phyloP scores from a whole-genome alignment of 2,329 filamentous ascomycete species.

The Escovopsis weberi region DNA sequence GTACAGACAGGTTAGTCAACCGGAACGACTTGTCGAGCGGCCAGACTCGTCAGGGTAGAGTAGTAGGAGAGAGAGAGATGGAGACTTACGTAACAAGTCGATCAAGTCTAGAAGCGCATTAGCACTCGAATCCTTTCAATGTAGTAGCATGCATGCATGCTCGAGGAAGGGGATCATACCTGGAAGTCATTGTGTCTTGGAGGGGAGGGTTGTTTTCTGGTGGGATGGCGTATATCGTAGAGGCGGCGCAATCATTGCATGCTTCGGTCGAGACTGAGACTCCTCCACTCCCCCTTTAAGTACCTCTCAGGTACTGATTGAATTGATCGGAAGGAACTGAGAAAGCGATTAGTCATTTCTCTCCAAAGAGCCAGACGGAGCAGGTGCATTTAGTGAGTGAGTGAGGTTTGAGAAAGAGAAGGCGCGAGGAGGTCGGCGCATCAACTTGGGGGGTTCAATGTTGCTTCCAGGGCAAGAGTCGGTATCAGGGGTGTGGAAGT shows the following conservation, averaged over 20 bases:
- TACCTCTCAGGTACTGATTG: too few species aligned
- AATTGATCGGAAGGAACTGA: too few species aligned
- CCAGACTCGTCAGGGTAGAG: neutral
- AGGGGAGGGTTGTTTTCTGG: constrained; percentile 4
- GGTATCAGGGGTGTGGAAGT: too few species aligned
- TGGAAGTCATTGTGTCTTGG: constrained; percentile 40
- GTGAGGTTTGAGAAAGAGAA: too few species aligned
- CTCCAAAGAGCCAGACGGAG: too few species aligned
- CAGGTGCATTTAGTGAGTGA: too few species aligned
- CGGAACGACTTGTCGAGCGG: neutral
- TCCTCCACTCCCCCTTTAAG: too few species aligned
- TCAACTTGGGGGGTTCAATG: too few species aligned
- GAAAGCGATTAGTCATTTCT: too few species aligned
- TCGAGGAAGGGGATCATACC: constrained; percentile 21
- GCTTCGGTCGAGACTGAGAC: neutral
- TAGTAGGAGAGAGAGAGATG: neutral
- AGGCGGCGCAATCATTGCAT: constrained; percentile 5
- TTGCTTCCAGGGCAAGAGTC: too few species aligned
- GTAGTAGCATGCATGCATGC: too few species aligned
- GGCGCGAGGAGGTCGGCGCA: too few species aligned
- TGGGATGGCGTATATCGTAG: neutral
- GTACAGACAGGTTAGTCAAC: neutral
- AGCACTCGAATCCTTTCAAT: neutral
- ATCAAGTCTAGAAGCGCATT: constrained; percentile 47
- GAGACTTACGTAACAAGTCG: constrained; percentile 69